A percentile compares a stretch with the other conserved stretches of the same genome.
phyloP scores from a whole-genome alignment of 768 basidiomycete genomes.

The Hebeloma cylindrosporum region DNA sequence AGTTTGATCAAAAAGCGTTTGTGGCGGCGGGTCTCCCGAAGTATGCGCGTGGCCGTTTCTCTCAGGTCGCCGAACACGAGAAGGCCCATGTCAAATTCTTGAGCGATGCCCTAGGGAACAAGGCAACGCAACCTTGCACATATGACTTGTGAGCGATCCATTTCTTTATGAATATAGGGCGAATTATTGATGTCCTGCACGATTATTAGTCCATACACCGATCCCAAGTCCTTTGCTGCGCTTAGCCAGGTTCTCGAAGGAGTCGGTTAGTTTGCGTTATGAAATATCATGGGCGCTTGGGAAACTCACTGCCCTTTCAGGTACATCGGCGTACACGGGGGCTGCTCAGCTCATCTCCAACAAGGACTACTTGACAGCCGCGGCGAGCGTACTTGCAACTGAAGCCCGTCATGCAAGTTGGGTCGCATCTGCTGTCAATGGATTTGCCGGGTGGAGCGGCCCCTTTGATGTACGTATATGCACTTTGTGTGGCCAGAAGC shows the following conservation, averaged over 20 bases:
- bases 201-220: conserved; percentile 47
- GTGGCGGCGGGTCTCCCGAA: conserved; percentile 43
- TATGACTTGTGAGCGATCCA: conserved; percentile 56
- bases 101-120: conserved; percentile 38
- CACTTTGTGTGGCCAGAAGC: not conserved
- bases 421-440: conserved; percentile 46
- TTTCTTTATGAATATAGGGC: not conserved
- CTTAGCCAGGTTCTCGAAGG: conserved; percentile 56
- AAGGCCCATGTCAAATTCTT: conserved; percentile 47
- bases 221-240: conserved; percentile 48
- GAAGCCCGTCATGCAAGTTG: conserved; percentile 62
- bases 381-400: conserved; percentile 55
- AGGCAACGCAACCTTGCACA: conserved; percentile 53
- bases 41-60: conserved; percentile 47
- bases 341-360: conserved; percentile 48
- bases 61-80: conserved; percentile 53
- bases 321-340: conserved; percentile 54
- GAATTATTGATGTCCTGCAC: not conserved
- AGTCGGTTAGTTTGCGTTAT: conserved; percentile 34
- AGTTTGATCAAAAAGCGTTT: conserved; percentile 48
- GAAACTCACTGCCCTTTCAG: too few species aligned
- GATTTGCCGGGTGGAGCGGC: conserved; percentile 47
- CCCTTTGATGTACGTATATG: conserved; percentile 40
- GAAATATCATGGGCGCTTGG: too few species aligned
- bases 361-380: conserved; percentile 49